Percentiles rank a stretch among this genome's conserved stretches.
Evolutionary conservation across 192 early-diverging fungal species (phyloP).

Genomic region (Coemansia sp.): DNA sequence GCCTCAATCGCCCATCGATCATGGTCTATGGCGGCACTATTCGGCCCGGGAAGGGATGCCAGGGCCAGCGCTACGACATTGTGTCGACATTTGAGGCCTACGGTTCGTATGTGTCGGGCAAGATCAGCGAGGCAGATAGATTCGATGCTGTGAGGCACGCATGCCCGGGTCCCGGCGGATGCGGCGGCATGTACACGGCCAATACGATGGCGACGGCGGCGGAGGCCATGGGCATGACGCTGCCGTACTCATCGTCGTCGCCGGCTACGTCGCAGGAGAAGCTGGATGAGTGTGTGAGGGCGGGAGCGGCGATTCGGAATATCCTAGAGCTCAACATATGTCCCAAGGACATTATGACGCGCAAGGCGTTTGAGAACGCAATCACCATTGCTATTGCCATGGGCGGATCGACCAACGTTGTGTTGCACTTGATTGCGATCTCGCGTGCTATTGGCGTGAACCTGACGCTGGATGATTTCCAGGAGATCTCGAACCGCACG

Average conservation of each 20-base stretch:
- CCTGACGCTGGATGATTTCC: slow-evolving; percentile 94
- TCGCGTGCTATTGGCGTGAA: slow-evolving; percentile 79
- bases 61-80: slow-evolving; percentile 78
- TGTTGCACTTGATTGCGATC: slow-evolving; percentile 91
- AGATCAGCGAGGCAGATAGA: slow-evolving; percentile 85
- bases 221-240: slow-evolving; percentile 95
- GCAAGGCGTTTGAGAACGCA: slow-evolving; percentile 93
- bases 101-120: slow-evolving; percentile 89
- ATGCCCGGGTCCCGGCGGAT: slow-evolving; percentile 91
- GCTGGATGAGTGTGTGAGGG: slow-evolving; percentile 79
- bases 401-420: slow-evolving; percentile 97
- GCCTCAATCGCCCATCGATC: slow-evolving; percentile 92
- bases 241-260: slow-evolving; percentile 94
- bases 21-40: slow-evolving; percentile 99
- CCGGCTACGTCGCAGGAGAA: slow-evolving; percentile 89
- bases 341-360: slow-evolving; percentile 95
- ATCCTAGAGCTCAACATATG: slow-evolving; percentile 90
- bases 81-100: slow-evolving; percentile 97
- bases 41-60: slow-evolving; percentile 64
- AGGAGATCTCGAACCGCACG: slow-evolving; percentile 79
- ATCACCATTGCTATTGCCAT: slow-evolving; percentile 91
- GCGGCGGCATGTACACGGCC: slow-evolving; percentile 99
- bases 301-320: slow-evolving; percentile 83
- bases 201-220: slow-evolving; percentile 97
- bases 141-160: slow-evolving; percentile 68